Conservation (phyloP, 306 rosid genomes). For the Coriaria nepalensis region DNA sequence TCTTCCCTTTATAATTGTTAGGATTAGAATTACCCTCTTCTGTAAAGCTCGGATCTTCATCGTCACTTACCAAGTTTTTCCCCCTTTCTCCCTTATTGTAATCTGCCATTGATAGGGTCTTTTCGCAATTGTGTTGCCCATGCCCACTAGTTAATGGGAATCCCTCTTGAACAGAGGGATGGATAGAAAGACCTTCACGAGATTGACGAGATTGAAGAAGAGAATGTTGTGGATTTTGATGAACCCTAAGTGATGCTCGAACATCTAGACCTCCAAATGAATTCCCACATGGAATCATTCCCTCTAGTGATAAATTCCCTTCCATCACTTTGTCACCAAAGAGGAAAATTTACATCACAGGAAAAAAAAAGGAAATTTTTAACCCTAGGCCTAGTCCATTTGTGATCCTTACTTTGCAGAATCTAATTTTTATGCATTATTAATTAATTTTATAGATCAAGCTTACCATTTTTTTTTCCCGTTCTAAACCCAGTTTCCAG, state of each 20-base stretch:
- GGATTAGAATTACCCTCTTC: constrained; percentile 52
- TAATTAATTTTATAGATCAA: no score
- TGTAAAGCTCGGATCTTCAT: constrained; percentile 54
- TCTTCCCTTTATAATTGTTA: constrained; percentile 55
- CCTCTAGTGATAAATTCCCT: constrained; percentile 67
- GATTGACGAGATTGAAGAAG: constrained; percentile 43
- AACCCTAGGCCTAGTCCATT: constrained; percentile 4
- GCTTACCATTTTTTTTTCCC: no score
- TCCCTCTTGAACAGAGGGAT: constrained; percentile 42
- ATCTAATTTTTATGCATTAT: no score
- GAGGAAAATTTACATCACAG: no score
- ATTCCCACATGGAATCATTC: constrained; percentile 46
- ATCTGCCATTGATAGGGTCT: constrained; percentile 37
- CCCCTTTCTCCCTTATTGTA: constrained; percentile 49
- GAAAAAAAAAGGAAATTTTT: no score
- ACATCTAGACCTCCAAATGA: constrained; percentile 63
- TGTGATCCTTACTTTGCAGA: no score
- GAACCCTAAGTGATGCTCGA: constrained; percentile 46
- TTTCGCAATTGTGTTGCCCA: constrained; percentile 38
- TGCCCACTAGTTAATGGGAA: constrained; percentile 53
- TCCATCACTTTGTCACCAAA: constrained; percentile 41
- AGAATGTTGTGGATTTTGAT: constrained; percentile 32
- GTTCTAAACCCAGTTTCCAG: no score
- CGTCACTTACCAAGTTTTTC: constrained; percentile 66
- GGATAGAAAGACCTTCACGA: constrained; percentile 39